A percentile compares a stretch with the other conserved stretches of the same genome.
phyloP scores from a whole-genome alignment of 2,329 filamentous ascomycete genomes.

The Coleophoma crateriformis region DNA sequence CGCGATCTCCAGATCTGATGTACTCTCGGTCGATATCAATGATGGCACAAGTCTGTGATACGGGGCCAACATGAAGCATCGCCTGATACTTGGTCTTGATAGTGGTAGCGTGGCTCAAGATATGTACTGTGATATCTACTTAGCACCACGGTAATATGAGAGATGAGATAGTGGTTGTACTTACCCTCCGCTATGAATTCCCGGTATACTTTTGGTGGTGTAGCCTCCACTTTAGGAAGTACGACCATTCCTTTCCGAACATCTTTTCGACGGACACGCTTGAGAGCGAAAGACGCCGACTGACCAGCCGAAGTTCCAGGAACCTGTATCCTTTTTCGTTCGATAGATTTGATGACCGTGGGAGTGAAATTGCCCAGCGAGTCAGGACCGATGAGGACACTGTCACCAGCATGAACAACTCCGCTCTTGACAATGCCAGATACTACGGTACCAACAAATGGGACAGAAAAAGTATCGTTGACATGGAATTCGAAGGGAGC shows the following conservation, averaged over 20 bases:
- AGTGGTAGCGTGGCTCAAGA: constrained; percentile 91
- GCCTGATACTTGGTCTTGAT: constrained; percentile 97
- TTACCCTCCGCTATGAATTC: constrained; percentile 76
- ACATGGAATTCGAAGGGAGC: constrained; percentile 92
- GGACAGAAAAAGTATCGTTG: constrained; percentile 97
- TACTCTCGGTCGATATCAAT: constrained; percentile 96
- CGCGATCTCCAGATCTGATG: constrained; percentile 91
- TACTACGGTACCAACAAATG: constrained; percentile 93
- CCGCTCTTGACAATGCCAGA: constrained; percentile 88
- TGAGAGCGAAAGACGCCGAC: constrained; percentile 85
- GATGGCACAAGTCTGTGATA: constrained; percentile 93
- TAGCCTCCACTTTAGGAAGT: constrained; percentile 72
- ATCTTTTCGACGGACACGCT: constrained; percentile 81
- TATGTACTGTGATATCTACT: constrained; percentile 57
- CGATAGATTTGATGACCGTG: constrained; percentile 86
- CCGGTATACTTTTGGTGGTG: constrained; percentile 63
- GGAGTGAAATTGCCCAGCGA: constrained; percentile 82
- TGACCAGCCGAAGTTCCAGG: constrained; percentile 87
- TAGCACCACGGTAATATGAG: not conserved
- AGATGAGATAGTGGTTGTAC: constrained; percentile 7
- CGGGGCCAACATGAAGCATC: constrained; percentile 93
- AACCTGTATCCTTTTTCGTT: constrained; percentile 86
- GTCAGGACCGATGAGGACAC: constrained; percentile 83
- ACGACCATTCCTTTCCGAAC: constrained; percentile 98
- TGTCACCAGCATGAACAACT: constrained; percentile 85